Evolutionary conservation across 306 rosid species (phyloP).

Genomic region (Prunus salicina): DNA sequence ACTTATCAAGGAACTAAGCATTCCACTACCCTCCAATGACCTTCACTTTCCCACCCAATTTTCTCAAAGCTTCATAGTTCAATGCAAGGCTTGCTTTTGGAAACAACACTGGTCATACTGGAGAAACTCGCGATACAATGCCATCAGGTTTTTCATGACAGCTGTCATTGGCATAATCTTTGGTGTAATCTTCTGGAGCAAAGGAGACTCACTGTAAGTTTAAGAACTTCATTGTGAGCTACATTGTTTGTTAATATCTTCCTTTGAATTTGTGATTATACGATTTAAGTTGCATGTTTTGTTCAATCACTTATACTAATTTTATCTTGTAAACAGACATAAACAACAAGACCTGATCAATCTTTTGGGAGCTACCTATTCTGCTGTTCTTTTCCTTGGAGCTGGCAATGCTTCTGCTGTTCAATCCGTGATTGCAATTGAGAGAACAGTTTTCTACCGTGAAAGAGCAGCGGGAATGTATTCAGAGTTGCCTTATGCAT

Average conservation of each 20-base stretch:
- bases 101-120: constrained; percentile 70
- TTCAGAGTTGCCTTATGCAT: constrained; percentile 39
- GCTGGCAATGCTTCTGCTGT: constrained; percentile 35
- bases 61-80: constrained; percentile 44
- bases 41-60: constrained; percentile 54
- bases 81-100: constrained; percentile 70
- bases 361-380: constrained; percentile 50
- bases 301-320: neutral
- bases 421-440: constrained; percentile 48
- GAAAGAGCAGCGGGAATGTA: constrained; percentile 61
- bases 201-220: constrained; percentile 40
- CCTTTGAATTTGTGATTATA: neutral
- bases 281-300: neutral
- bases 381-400: constrained; percentile 61
- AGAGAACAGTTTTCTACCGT: constrained; percentile 60
- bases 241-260: neutral
- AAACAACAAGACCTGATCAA: constrained; percentile 40
- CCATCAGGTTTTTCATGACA: constrained; percentile 34
- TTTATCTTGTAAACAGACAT: constrained; percentile 14
- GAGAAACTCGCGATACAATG: constrained; percentile 57
- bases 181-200: constrained; percentile 55
- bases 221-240: neutral
- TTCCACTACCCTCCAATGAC: constrained; percentile 41
- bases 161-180: constrained; percentile 34
- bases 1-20: constrained; percentile 42